Base-by-base conservation (phyloP, 345 rosid genomes). In the Pistacia vera region DNA sequence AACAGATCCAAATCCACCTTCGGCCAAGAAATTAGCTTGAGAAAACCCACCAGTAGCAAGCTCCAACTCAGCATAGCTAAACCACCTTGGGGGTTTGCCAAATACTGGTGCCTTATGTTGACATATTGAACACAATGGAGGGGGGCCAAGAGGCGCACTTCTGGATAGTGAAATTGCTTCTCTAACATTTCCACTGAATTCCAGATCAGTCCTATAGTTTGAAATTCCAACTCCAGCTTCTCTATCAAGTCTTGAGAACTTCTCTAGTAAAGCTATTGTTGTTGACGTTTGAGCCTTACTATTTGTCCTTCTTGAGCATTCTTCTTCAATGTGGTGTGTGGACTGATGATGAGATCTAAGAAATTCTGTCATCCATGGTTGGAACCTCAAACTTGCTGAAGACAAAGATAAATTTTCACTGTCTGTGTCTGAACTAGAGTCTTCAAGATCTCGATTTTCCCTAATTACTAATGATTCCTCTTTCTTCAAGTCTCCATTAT, bases 1-100 rank as follows among this genome's bases (percentile, higher is more conserved):
- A 84, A 94, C 99, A 62, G 98, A 97, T 75, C 99, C 99, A 88
- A 83, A 97, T 56, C 99, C 98, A 78, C 99, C 99, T 75, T 94
- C 98, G 20, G 99, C 98, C 86, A 97, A 87, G 89, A 97, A 97
- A 87, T 97, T 97, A 70, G 94, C 97, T 77, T 91, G 87, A n/a
- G 96, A 94, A 84, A 97, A 97, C 76, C 98, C 98, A 77, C 94
- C 94, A 16, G 99, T 97, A 65, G 98, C 99, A 76, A 97, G 92
- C 85, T 94, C 99, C 83, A 97, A 82, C 83, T 97, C 99, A 7
- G 94, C 92, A 77, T 88, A 97, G 83, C 94, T 83, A 82, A 97
- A 97, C 93, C 97, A 90, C 81, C 92, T 90, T 13, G 99, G 98
- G 0, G 99, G 99, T 78, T 94, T 94, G 73, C 99, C 99, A 84